Evolutionary conservation across 2,329 filamentous ascomycete species (phyloP), one percentile per base, ranked within the genome.

Genomic region (Aureobasidium lini): DNA sequence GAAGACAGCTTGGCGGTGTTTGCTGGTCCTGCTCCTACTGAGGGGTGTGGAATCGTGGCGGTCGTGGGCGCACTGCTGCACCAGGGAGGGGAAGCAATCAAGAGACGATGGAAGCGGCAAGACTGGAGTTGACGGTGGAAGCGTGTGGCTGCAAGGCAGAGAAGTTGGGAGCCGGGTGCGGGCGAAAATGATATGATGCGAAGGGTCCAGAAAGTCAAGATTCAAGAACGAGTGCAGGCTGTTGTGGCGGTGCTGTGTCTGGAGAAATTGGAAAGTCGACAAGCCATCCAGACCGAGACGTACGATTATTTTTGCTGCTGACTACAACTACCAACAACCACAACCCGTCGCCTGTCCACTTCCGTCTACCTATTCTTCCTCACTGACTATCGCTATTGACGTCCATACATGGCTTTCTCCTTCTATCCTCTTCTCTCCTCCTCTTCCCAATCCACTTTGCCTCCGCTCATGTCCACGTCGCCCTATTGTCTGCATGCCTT

Each of bases 1-100:
- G 92, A 89, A 86, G 91, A 93, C 90, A 95, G 86, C 80, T 95
- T 95, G 89, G 87, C 89, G 90, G 90, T 93, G 77, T 88, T 89
- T 57, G 54, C 39, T 34, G 53, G 13, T 57, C 42, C 18, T 46
- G 28, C 9, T 42, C 18, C 9, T 50, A 29, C 37, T 29, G 48
- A 52, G 36, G 48, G 48, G 48, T 29, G 36, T n/a, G 48, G 13
- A 52, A 52, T 52, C 48, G 48, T 52, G 48, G 48, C 48, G 48
- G 23, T 16, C 8, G 36, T 29, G 48, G 48, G 48, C 36, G 34
- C 48, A 52, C 36, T 40, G 48, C 18, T 52, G 36, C 48, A 52
- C 48, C 37, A 8, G 28, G 15, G 34, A 32, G 31, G 39, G 23
- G 32, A 57, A 44, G 29, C 23, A 16, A 34, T 31, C 10, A 31